Conservation (phyloP, 2,329 filamentous ascomycete species). For the Diaporthe eres region DNA sequence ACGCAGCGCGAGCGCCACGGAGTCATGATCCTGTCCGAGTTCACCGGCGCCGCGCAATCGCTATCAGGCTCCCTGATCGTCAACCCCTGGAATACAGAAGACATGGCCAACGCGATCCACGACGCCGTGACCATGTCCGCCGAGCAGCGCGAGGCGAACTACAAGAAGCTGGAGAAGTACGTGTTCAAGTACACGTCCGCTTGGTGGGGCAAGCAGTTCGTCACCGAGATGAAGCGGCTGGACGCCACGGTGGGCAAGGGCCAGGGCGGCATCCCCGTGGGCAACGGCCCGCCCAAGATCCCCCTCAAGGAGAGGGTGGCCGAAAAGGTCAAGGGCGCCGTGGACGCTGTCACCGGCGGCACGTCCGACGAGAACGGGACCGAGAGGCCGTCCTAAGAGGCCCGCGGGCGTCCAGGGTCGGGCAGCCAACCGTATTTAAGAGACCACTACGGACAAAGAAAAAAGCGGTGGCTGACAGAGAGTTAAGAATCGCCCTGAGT, state of each 20-base stretch:
- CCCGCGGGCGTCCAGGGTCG: neutral
- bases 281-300: conserved; percentile 41
- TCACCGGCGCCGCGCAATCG: conserved; percentile 94
- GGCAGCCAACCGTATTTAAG: neutral
- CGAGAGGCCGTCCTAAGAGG: conserved; percentile 26
- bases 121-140: conserved; percentile 97
- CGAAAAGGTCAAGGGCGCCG: conserved; percentile 36
- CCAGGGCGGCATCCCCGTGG: conserved; percentile 41
- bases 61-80: conserved; percentile 94
- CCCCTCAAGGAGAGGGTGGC: conserved; percentile 39
- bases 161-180: conserved; percentile 92
- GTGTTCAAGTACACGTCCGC: conserved; percentile 98
- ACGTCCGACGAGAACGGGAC: conserved; percentile 18
- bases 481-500: neutral
- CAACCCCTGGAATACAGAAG: conserved; percentile 99
- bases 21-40: conserved; percentile 95
- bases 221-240: conserved; percentile 80
- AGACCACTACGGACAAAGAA: neutral
- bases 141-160: conserved; percentile 88
- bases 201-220: conserved; percentile 97
- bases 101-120: conserved; percentile 92
- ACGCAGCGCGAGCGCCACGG: conserved; percentile 92
- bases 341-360: conserved; percentile 36
- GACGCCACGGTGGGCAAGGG: conserved; percentile 48
- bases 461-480: neutral